Percentiles rank a stretch among this genome's conserved stretches.
Conservation (phyloP, 768 basidiomycete species). For the Fibroporia radiculosa region DNA sequence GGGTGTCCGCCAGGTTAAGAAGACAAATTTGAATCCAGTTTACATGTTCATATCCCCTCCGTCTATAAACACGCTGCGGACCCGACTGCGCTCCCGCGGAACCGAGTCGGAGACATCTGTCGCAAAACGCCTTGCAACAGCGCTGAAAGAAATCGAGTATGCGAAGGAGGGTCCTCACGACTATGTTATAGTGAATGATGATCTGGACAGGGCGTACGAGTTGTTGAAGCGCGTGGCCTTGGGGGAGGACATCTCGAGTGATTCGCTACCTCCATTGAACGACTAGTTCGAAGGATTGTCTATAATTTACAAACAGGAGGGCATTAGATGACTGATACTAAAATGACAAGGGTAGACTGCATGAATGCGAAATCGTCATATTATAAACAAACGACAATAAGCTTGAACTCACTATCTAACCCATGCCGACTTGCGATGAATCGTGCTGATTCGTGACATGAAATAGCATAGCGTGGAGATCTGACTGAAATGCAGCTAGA, state of each 20-base stretch:
- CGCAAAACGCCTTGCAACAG: conserved; percentile 67
- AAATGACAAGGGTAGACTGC: no score
- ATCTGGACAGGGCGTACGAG: conserved; percentile 74
- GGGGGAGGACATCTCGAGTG: conserved; percentile 53
- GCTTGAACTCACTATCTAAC: no score
- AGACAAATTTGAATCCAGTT: conserved; percentile 72
- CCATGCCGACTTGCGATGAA: no score
- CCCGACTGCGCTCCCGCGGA: conserved; percentile 69
- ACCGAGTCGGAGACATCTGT: conserved; percentile 76
- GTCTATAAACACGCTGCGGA: conserved; percentile 56
- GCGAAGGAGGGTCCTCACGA: conserved; percentile 77
- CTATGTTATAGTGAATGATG: conserved; percentile 84
- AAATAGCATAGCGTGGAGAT: no score
- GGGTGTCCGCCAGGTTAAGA: conserved; percentile 91
- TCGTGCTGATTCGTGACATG: no score
- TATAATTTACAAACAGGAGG: not conserved
- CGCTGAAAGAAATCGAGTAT: conserved; percentile 74
- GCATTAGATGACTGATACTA: not conserved
- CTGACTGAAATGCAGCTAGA: no score
- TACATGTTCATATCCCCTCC: conserved; percentile 93
- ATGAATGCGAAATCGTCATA: no score
- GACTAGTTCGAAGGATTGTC: conserved; percentile 27
- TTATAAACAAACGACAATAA: no score
- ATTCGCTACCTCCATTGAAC: conserved; percentile 59
- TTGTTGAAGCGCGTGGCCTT: conserved; percentile 72